These are phyloP conservation scores for Botryotinia convoluta DNA, from an alignment of 2,329 filamentous ascomycete genomes.

Conservation along the genomic window DNA sequence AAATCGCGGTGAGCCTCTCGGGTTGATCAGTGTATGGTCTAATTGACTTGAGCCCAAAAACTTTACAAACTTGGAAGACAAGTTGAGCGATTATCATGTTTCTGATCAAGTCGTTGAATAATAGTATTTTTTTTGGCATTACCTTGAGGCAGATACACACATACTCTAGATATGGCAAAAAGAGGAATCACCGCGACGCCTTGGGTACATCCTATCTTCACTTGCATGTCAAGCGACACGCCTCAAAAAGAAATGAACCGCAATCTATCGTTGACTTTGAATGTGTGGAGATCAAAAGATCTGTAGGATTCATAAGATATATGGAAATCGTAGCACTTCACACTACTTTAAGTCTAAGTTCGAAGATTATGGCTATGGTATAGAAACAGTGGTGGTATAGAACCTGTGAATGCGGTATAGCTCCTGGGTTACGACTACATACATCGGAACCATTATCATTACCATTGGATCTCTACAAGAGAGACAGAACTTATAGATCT, in stretches of 20 bases:
- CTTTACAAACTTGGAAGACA: neutral
- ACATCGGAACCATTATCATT: constrained; percentile 25
- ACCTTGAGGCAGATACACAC: neutral
- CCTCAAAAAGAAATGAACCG: neutral
- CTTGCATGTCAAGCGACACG: neutral
- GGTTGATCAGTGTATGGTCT: neutral
- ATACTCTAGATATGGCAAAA: neutral
- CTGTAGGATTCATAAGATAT: no score
- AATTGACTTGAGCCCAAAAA: neutral
- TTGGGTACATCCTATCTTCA: neutral
- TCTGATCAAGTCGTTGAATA: neutral
- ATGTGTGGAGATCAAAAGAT: neutral
- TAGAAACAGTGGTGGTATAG: neutral
- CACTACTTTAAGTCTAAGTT: neutral
- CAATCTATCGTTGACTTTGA: neutral
- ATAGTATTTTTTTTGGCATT: neutral
- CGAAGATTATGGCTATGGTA: neutral
- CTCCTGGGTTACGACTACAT: constrained; percentile 29
- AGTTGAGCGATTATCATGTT: neutral
- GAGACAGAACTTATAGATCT: neutral
- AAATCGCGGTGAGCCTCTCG: neutral
- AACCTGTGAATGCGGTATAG: neutral
- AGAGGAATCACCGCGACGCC: neutral
- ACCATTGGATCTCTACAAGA: neutral
- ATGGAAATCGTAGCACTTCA: no score